Evolutionary conservation across 164 flowering plant genomes (phyloP), one percentile per base, ranked within the genome.

Genomic region (Paratinospora sagittata): DNA sequence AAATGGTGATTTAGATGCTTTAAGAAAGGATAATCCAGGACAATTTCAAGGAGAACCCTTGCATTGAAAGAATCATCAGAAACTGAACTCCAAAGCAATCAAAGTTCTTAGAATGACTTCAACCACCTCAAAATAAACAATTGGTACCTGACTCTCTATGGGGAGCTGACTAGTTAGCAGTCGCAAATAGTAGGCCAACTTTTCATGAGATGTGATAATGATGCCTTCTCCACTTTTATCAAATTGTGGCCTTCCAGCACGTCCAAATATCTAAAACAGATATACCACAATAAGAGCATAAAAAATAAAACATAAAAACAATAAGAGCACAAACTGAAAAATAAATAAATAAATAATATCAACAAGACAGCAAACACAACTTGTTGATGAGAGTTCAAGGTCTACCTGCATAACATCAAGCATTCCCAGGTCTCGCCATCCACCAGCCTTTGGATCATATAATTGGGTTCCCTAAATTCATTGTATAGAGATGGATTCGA

Each of bases 191-290:
- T 93, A 83, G 19, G 98, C 91, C 72, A 96, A 85, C 74, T 93
- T 96, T 66, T 96, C 97, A 81, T 96, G 98, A 71, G 92, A 81
- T 27, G 99, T 96, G 33, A 96, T 93, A 64, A 96, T 93, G 72
- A 96, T 96, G 70, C 99, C 98, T 81, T 96, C 99, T 70, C 99
- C 99, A 82, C 99, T 93, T 82, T 86, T 93, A 76, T 96, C 99
- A 86, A 93, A 96, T 73, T 96, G 99, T 67, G 99, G 99, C 68
- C 99, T 87, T 73, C 99, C 99, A 79, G 99, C 99, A 67, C 99
- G 92, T 52, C 99, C 99, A 84, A 96, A 96, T 33, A 96, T 96
- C 99, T 96, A 70, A 65, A 77, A 34, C 30, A 70, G 26, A 9
- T 70, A 65, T 17, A 49, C 16, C 47, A 73, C 2, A 43, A 49